A percentile compares a stretch with the other conserved stretches of the same genome.
phyloP scores from a whole-genome alignment of 75 land plant genomes.

The Azolla pinnata region DNA sequence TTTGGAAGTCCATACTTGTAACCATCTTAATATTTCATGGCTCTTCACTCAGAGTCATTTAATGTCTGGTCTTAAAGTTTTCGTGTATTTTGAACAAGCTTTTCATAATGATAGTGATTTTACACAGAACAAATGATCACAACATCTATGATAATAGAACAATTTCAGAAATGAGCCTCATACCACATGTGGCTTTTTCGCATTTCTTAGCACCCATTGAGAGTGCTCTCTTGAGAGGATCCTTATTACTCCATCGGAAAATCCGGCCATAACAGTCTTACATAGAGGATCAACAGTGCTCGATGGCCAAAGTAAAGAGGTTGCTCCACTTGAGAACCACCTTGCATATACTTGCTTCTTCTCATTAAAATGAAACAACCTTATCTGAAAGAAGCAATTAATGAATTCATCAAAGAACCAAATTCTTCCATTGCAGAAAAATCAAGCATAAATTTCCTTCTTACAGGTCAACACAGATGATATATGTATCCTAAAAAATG shows the following conservation, averaged over 20 bases:
- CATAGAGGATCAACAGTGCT: conserved; percentile 19
- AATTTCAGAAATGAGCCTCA: background rate
- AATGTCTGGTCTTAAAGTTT: no score
- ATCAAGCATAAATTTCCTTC: no score
- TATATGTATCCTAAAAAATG: no score
- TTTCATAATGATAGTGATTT: no score
- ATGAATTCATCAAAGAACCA: no score
- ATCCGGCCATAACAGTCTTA: conserved; percentile 24
- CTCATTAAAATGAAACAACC: conserved; percentile 28
- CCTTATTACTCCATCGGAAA: conserved; percentile 27
- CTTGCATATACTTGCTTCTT: conserved; percentile 21
- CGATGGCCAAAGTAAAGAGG: conserved; percentile 26
- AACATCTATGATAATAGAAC: background rate
- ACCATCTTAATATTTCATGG: no score
- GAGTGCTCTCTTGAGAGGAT: conserved; percentile 9
- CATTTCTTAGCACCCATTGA: conserved; percentile 24
- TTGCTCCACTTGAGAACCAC: conserved; percentile 16
- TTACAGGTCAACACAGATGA: no score
- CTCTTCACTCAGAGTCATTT: no score
- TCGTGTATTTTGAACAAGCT: no score
- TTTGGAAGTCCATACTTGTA: no score
- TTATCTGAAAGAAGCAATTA: conserved; percentile 19
- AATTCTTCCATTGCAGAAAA: no score
- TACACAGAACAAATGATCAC: no score
- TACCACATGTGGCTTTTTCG: conserved; percentile 31